phyloP scores from a whole-genome alignment of 2,329 filamentous ascomycete genomes.

The Dothistroma pini region DNA sequence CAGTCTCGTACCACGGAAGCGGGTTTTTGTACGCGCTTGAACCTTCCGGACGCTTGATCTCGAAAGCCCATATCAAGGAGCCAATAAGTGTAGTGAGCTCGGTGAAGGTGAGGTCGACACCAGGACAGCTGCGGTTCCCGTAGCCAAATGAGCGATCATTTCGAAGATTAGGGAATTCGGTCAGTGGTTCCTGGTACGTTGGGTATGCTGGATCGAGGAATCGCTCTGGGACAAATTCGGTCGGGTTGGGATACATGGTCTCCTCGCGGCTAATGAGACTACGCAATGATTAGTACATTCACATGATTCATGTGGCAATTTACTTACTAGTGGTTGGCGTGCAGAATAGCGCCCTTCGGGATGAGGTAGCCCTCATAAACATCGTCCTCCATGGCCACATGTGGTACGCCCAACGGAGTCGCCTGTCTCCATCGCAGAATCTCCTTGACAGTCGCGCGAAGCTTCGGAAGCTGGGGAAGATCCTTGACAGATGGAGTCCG shows the following conservation, averaged over 20 bases:
- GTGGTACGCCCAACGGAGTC: constrained; percentile 41
- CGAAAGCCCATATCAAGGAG: constrained; percentile 32
- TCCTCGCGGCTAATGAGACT: constrained; percentile 34
- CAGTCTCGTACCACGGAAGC: constrained; percentile 34
- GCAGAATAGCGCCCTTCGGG: constrained; percentile 36
- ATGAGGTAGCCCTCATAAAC: constrained; percentile 39
- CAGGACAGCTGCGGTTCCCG: constrained; percentile 35
- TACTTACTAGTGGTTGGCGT: constrained; percentile 36
- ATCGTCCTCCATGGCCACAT: constrained; percentile 36
- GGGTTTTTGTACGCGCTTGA: constrained; percentile 23
- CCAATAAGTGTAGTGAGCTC: constrained; percentile 33
- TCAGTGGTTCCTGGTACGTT: constrained; percentile 36
- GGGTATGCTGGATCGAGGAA: constrained; percentile 34
- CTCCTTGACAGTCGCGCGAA: constrained; percentile 36
- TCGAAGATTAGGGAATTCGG: constrained; percentile 35
- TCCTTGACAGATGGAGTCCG: constrained; percentile 32
- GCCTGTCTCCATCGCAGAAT: constrained; percentile 35
- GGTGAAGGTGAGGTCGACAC: constrained; percentile 32
- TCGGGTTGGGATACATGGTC: constrained; percentile 29
- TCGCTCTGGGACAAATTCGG: constrained; percentile 35
- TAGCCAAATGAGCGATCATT: constrained; percentile 35
- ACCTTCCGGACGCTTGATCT: constrained; percentile 30
- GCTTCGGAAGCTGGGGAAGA: constrained; percentile 32
- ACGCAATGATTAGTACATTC: not conserved
- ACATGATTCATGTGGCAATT: not conserved